Evolutionary conservation across 2,329 filamentous ascomycete species (phyloP).

Genomic region (Fonsecaea pugnacius): DNA sequence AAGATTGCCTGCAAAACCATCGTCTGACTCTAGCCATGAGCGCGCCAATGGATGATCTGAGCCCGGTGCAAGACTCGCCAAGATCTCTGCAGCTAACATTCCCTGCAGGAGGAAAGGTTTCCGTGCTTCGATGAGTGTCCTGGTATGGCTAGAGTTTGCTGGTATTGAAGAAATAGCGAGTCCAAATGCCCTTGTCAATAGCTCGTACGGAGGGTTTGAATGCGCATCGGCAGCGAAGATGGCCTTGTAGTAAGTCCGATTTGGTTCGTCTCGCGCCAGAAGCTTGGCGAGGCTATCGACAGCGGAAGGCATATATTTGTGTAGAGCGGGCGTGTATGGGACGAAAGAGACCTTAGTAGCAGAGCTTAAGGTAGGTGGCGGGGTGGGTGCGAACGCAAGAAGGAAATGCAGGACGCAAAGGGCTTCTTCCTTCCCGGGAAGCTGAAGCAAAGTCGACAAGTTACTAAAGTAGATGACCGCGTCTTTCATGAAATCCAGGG

Average conservation of each 20-base stretch:
- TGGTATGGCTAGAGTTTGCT: constrained; percentile 60
- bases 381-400: constrained; percentile 83
- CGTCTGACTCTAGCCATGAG: constrained; percentile 79
- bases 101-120: constrained; percentile 93
- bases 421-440: constrained; percentile 86
- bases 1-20: constrained; percentile 81
- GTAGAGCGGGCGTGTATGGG: constrained; percentile 76
- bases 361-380: constrained; percentile 64
- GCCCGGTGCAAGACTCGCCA: constrained; percentile 73
- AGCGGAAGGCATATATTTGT: constrained; percentile 86
- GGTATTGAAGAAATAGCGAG: constrained; percentile 85
- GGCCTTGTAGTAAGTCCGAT: constrained; percentile 78
- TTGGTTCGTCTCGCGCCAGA: constrained; percentile 89
- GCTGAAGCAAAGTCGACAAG: constrained; percentile 75
- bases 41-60: constrained; percentile 74
- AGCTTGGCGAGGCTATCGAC: constrained; percentile 91
- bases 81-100: constrained; percentile 84
- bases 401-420: constrained; percentile 85
- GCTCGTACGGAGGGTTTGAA: constrained; percentile 69
- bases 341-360: constrained; percentile 72
- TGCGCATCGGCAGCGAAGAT: constrained; percentile 76
- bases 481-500: constrained; percentile 97
- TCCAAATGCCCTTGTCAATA: constrained; percentile 84
- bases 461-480: constrained; percentile 87
- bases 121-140: constrained; percentile 74